Conservation (phyloP, 2,329 filamentous ascomycete species). For the Cladophialophora exuberans region DNA sequence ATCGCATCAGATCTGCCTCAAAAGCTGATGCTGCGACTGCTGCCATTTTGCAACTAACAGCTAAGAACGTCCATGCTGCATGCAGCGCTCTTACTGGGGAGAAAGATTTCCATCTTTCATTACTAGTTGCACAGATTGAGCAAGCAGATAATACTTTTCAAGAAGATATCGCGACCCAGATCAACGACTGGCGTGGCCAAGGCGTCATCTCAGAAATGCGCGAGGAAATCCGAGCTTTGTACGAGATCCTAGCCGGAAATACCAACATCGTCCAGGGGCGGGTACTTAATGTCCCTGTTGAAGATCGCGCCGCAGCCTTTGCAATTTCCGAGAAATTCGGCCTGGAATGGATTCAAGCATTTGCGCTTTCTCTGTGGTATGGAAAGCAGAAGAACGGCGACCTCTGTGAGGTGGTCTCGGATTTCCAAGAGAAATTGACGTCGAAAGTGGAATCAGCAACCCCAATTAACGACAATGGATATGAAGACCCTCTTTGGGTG, state of each 20-base stretch:
- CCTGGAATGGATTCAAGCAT: constrained; percentile 90
- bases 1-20: constrained; percentile 58
- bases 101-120: constrained; percentile 81
- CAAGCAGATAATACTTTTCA: constrained; percentile 66
- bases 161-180: constrained; percentile 75
- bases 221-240: constrained; percentile 80
- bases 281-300: constrained; percentile 67
- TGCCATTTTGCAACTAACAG: constrained; percentile 77
- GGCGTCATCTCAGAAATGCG: constrained; percentile 86
- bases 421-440: constrained; percentile 73
- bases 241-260: constrained; percentile 86
- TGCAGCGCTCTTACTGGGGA: constrained; percentile 77
- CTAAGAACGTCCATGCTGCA: constrained; percentile 78
- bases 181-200: constrained; percentile 80
- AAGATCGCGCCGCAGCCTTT: constrained; percentile 81
- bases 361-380: constrained; percentile 91
- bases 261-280: constrained; percentile 81
- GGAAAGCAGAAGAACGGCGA: constrained; percentile 69
- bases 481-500: constrained; percentile 73
- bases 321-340: constrained; percentile 80
- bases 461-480: constrained; percentile 65
- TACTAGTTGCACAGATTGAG: constrained; percentile 80
- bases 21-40: constrained; percentile 73
- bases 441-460: constrained; percentile 69
- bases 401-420: constrained; percentile 71